Percentiles rank a stretch among this genome's conserved stretches.
phyloP scores from a whole-genome alignment of 176 grass and related monocot species.

The Carex parvula region DNA sequence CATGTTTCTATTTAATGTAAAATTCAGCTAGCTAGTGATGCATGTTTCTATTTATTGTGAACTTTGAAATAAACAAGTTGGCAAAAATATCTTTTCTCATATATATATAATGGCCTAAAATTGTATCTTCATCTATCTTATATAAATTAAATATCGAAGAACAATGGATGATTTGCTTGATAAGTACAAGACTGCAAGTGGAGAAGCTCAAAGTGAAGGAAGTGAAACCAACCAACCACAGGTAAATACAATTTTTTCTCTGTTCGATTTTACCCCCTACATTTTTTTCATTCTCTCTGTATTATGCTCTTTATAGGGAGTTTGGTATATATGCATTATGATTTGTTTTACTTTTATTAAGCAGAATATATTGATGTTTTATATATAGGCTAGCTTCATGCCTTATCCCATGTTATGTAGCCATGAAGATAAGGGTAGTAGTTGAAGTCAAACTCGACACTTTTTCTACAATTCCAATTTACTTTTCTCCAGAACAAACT shows the following conservation, averaged over 20 bases:
- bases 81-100: not conserved
- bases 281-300: not conserved
- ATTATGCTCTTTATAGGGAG: not conserved
- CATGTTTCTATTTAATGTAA: not conserved
- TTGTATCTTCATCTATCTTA: not conserved
- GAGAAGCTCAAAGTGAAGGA: slow-evolving; percentile 42
- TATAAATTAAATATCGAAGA: slow-evolving; percentile 32
- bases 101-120: not conserved
- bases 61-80: not conserved
- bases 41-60: not conserved
- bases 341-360: not conserved
- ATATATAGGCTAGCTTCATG: not conserved
- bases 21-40: not conserved
- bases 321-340: not conserved
- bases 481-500: not conserved
- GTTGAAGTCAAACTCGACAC: slow-evolving; percentile 3
- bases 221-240: slow-evolving; percentile 24
- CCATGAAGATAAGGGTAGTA: not conserved
- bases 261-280: not conserved
- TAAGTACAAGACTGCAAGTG: slow-evolving; percentile 72
- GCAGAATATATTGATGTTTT: slow-evolving; percentile 6
- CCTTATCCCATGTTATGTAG: not conserved
- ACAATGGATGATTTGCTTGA: slow-evolving; percentile 78
- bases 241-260: slow-evolving; percentile 8
- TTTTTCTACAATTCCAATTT: not conserved